Conservation (phyloP, 345 rosid species). For the Lepidium africanum region DNA sequence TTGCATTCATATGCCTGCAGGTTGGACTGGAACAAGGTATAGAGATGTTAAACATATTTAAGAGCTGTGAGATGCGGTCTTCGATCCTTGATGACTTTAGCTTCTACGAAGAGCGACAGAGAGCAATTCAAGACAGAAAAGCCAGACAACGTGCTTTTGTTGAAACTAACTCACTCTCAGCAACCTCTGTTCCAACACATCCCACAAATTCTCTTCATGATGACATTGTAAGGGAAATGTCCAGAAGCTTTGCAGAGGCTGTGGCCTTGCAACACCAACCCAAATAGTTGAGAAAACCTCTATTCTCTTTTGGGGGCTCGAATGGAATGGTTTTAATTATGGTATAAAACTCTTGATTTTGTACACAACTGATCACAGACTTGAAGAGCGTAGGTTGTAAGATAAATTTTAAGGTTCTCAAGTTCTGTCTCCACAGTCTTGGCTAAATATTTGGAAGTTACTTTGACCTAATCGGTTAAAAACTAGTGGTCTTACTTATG, state of each 20-base stretch:
- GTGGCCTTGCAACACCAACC: slow-evolving; percentile 28
- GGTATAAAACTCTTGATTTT: not conserved
- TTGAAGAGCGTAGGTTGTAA: slow-evolving; percentile 14
- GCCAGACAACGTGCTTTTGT: slow-evolving; percentile 37
- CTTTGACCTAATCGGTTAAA: not conserved
- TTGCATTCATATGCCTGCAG: slow-evolving; percentile 27
- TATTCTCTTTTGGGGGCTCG: not conserved
- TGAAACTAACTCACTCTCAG: not conserved
- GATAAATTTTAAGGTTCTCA: not conserved
- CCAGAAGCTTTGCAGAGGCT: slow-evolving; percentile 56
- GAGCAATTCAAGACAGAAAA: slow-evolving; percentile 57
- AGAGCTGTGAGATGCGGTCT: slow-evolving; percentile 37
- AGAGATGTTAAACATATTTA: slow-evolving; percentile 61
- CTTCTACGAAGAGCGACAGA: slow-evolving; percentile 78
- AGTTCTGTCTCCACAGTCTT: not conserved
- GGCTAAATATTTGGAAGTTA: not conserved
- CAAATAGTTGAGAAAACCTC: not conserved
- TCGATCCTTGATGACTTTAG: slow-evolving; percentile 73
- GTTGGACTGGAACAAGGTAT: slow-evolving; percentile 60
- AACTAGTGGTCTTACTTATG: too few relatives aligned
- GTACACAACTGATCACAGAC: slow-evolving; percentile 5
- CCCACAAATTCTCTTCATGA: slow-evolving; percentile 23
- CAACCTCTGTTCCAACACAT: slow-evolving; percentile 14
- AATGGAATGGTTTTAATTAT: not conserved
- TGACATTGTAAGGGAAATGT: slow-evolving; percentile 39